These are phyloP conservation scores for Adiantum capillusveneris DNA, from an alignment of 75 land plant species.

Conservation along the genomic window DNA sequence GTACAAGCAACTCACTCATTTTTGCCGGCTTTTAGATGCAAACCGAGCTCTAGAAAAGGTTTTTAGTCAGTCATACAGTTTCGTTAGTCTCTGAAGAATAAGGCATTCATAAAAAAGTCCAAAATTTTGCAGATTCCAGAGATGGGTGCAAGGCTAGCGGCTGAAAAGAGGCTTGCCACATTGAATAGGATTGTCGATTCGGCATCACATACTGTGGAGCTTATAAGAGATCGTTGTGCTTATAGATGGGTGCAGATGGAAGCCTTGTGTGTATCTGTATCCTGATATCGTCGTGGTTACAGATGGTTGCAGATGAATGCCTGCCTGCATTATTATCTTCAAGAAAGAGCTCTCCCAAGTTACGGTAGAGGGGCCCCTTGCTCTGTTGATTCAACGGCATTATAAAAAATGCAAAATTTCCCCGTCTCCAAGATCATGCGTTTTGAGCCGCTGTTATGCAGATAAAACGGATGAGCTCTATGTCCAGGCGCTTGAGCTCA, in stretches of 20 bases:
- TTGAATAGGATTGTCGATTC: slow-evolving; percentile 42
- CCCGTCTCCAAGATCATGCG: too few relatives aligned
- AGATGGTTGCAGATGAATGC: too few relatives aligned
- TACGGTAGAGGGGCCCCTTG: too few relatives aligned
- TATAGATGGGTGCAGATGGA: slow-evolving; percentile 77
- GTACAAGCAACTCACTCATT: slow-evolving; percentile 88
- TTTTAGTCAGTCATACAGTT: slow-evolving; percentile 1
- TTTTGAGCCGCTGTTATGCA: too few relatives aligned
- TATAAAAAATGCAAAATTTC: too few relatives aligned
- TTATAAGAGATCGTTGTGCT: slow-evolving; percentile 66
- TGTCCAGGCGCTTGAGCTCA: too few relatives aligned
- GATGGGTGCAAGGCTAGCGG: slow-evolving; percentile 20
- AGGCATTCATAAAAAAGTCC: not conserved
- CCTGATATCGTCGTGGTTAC: too few relatives aligned
- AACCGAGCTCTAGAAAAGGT: slow-evolving; percentile 68
- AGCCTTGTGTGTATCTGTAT: slow-evolving; percentile 19
- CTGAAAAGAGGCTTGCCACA: slow-evolving; percentile 54
- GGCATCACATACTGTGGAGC: slow-evolving; percentile 43
- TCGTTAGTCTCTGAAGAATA: not conserved
- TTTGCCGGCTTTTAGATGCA: slow-evolving; percentile 67
- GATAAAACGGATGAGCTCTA: too few relatives aligned
- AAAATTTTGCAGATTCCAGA: slow-evolving; percentile 50
- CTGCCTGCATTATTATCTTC: too few relatives aligned
- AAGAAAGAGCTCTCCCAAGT: too few relatives aligned
- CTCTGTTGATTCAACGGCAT: too few relatives aligned